Base-by-base conservation (phyloP, 129 eudicot species). In the Centrapalus pauciflorus region DNA sequence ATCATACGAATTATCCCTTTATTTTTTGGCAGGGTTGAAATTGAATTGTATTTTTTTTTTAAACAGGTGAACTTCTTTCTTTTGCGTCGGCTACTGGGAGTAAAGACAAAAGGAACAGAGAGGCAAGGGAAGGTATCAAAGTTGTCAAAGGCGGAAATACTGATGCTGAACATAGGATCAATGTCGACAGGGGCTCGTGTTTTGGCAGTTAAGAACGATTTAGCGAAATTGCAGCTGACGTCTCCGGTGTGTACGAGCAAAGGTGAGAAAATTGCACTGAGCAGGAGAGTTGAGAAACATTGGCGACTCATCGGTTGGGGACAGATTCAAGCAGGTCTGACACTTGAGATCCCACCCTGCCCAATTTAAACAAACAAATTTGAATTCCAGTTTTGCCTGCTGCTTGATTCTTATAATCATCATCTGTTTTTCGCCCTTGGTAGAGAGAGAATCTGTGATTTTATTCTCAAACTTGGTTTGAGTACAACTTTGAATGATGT, bases 251-350 rank as follows among this genome's bases (percentile, higher is more conserved):
- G 98, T 80, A 93, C 98, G 10, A 93, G 98, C 86, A 83, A 78
- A 70, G 98, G 98, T 0, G 98, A 93, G 86, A 93, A 93, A 62
- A 86, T 93, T 56, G 98, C 98, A 0, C 82, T 93, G 50, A 93
- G 98, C 70, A 72, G 98, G 57, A 72, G 98, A 33, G 95, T 93
- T 3, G 98, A 93, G 76, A 88, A 89, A 84, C 98, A 93, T 49
- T 93, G 98, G 98, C 95, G 98, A 38, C 84, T 93, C 24, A 93
- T 93, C 19, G 98, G 98, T 28, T 93, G 98, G 98, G 98, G 98
- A 26, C 95, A 88, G 69, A 93, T 93, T 75, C 96, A 88, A 77
- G 98, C 98, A 16, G 98, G 98, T 57, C 73, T 61, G 2, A 88
- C 96, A 19, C 95, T 93, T 17, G 98, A 93, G 0, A 80, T 93